These are phyloP conservation scores for Camellia japonica DNA, from an alignment of 148 eudicot genomes.

Conservation along the genomic window DNA sequence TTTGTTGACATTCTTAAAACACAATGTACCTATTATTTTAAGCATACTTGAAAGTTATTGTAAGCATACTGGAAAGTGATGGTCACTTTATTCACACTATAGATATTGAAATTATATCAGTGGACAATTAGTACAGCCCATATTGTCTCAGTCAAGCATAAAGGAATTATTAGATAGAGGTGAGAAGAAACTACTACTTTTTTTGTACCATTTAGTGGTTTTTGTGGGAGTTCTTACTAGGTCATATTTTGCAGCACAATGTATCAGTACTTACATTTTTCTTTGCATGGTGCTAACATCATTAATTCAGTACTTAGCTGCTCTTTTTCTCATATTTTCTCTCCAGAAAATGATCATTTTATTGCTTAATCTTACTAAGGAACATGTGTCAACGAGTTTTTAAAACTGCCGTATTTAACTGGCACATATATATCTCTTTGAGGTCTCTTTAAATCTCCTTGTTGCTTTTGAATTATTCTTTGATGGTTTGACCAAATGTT, in stretches of 20 bases:
- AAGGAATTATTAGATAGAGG: too few species aligned
- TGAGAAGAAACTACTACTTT: not conserved
- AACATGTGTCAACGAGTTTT: not conserved
- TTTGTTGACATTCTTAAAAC: not conserved
- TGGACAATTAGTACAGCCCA: not conserved
- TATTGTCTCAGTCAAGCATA: not conserved
- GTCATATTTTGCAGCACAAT: not conserved
- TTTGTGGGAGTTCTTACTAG: not conserved
- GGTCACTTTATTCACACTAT: not conserved
- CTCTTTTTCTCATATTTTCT: not conserved
- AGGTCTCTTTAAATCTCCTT: not conserved
- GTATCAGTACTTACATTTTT: not conserved
- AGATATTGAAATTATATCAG: not conserved
- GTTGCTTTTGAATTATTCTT: constrained; percentile 1
- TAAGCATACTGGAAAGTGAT: not conserved
- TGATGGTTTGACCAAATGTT: not conserved
- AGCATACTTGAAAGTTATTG: not conserved
- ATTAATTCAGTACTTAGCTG: too few species aligned
- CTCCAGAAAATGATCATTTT: not conserved
- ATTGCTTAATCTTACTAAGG: not conserved
- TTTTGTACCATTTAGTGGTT: not conserved
- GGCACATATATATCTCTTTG: not conserved
- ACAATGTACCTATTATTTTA: not conserved
- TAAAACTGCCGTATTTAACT: not conserved
- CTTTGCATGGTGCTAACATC: not conserved